Evolutionary conservation across 768 basidiomycete genomes (phyloP).

Genomic region (Candolleomyces efflorescens): DNA sequence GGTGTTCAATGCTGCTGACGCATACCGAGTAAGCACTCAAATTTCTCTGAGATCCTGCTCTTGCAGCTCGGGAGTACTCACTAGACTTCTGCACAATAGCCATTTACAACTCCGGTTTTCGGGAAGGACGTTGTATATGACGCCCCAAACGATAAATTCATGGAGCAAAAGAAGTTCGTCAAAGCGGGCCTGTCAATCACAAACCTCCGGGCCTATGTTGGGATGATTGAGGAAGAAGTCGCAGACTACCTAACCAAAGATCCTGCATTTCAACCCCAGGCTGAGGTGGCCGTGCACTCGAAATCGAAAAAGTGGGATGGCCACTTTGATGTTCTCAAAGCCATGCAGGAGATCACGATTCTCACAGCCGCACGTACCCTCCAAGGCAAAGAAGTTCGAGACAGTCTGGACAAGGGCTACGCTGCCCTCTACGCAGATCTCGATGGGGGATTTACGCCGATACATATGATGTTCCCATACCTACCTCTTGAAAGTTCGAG

Average conservation of each 20-base stretch:
- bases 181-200: conserved; percentile 94
- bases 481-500: conserved; percentile 89
- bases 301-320: conserved; percentile 44
- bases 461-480: conserved; percentile 95
- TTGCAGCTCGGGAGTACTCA: background rate
- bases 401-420: conserved; percentile 74
- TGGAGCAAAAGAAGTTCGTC: conserved; percentile 99
- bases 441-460: conserved; percentile 93
- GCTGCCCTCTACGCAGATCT: conserved; percentile 82
- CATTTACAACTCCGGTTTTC: conserved; percentile 91
- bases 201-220: conserved; percentile 81
- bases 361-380: conserved; percentile 91
- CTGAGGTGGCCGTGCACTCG: conserved; percentile 38
- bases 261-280: too few relatives aligned
- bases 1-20: conserved; percentile 92
- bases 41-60: background rate
- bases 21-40: conserved; percentile 65
- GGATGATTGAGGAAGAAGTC: conserved; percentile 76
- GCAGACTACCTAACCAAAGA: conserved; percentile 63
- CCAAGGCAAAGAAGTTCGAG: conserved; percentile 89
- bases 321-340: conserved; percentile 65
- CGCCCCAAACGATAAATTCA: conserved; percentile 91
- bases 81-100: conserved; percentile 37
- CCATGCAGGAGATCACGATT: conserved; percentile 87
- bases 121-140: conserved; percentile 98